These are phyloP conservation scores for Pistacia integerrima DNA, from an alignment of 345 rosid genomes.

Conservation along the genomic window DNA sequence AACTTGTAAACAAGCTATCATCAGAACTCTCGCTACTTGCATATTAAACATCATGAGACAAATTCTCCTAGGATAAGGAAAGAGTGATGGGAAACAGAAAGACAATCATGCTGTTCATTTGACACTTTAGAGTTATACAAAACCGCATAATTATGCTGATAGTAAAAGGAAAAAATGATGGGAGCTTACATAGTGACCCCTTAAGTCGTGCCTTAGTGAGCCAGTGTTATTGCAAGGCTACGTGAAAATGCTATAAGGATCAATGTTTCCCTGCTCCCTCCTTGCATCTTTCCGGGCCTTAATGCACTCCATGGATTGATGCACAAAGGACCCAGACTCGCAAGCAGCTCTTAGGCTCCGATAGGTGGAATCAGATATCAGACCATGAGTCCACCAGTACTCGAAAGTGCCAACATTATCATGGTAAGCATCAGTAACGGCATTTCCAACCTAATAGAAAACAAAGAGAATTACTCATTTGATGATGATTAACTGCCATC, in stretches of 20 bases:
- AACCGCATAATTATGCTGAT: background rate
- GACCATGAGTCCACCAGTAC: slow-evolving; percentile 97
- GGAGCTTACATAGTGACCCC: slow-evolving; percentile 77
- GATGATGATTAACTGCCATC: slow-evolving; percentile 6
- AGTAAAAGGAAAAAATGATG: background rate
- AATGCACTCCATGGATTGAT: slow-evolving; percentile 70
- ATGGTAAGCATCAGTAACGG: slow-evolving; percentile 88
- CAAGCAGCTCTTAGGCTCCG: slow-evolving; percentile 53
- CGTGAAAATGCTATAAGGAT: slow-evolving; percentile 89
- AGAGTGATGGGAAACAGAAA: background rate
- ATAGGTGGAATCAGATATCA: slow-evolving; percentile 90
- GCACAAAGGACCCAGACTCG: slow-evolving; percentile 55
- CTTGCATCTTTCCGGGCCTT: slow-evolving; percentile 58
- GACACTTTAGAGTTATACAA: background rate
- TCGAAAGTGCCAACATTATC: slow-evolving; percentile 86
- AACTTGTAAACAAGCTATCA: background rate
- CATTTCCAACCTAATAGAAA: slow-evolving; percentile 78
- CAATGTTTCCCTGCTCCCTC: slow-evolving; percentile 75
- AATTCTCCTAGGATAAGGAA: background rate
- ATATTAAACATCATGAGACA: background rate
- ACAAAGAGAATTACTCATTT: background rate
- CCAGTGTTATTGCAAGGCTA: slow-evolving; percentile 62
- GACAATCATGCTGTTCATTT: background rate
- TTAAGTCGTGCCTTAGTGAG: slow-evolving; percentile 51
- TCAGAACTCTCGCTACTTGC: background rate